Evolutionary conservation across 2,329 filamentous ascomycete species (phyloP).

Genomic region (Curvularia verruculosa): DNA sequence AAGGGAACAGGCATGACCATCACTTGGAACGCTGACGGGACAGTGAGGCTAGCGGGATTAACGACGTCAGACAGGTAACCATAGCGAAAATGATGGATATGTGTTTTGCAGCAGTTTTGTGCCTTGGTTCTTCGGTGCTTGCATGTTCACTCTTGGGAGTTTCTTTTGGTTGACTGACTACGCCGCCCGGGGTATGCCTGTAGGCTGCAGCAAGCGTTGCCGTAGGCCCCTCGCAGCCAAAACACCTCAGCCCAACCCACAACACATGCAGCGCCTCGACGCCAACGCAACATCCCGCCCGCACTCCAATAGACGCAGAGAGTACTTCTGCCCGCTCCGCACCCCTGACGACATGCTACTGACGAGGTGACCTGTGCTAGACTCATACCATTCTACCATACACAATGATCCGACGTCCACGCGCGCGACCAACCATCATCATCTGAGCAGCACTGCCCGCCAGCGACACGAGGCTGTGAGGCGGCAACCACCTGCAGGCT

Average conservation of each 20-base stretch:
- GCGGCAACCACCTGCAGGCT: conserved; percentile 11
- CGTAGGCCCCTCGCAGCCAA: conserved; percentile 22
- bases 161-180: too few relatives aligned
- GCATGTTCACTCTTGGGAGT: background rate
- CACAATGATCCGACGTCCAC: conserved; percentile 37
- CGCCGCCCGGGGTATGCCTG: conserved; percentile 15
- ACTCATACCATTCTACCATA: conserved; percentile 17
- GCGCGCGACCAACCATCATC: conserved; percentile 37
- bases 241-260: conserved; percentile 26
- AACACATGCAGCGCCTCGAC: conserved; percentile 25
- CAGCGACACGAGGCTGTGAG: conserved; percentile 29
- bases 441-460: conserved; percentile 45
- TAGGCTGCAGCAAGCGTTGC: conserved; percentile 18
- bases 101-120: background rate
- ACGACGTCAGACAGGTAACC: conserved; percentile 18
- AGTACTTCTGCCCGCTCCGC: conserved; percentile 15
- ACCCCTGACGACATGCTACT: conserved; percentile 30
- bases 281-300: conserved; percentile 24
- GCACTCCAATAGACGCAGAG: conserved; percentile 23
- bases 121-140: background rate
- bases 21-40: conserved; percentile 19
- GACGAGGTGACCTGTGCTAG: conserved; percentile 23
- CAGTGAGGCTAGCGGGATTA: conserved; percentile 14
- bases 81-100: conserved; percentile 1
- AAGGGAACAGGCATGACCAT: conserved; percentile 4